Evolutionary conservation across 1,139 yeast species (phyloP), one percentile per base, ranked within the genome.

Genomic region (Chernovozyma aurita): DNA sequence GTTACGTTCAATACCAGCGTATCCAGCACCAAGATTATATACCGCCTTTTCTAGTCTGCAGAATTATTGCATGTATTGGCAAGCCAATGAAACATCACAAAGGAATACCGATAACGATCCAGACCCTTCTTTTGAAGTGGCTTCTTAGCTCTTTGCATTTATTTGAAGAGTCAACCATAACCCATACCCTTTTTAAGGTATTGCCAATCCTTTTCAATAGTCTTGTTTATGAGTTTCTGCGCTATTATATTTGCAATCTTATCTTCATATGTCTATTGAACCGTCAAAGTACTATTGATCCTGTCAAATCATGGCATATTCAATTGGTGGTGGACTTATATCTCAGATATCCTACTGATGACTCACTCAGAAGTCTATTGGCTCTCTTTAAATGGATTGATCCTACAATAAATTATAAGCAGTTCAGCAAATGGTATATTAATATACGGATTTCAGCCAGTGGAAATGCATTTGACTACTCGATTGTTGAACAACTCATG

Each of bases 271-370:
- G 55, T 11, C 26, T 55, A 0, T 36, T 49, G 42, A n/a, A n/a
- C n/a, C n/a, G n/a, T n/a, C n/a, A 51, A 48, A 36, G 35, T 45
- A 21, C 25, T n/a, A 11, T 11, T 22, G 39, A 47, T 14, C 40
- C 36, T 31, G 34, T 61, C 25, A 59, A 59, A 39, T 45, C 50
- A 3, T 67, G 73, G 73, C 70, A 65, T 33, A 54, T 63, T 4
- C 55, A 59, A 36, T 43, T 54, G 25, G 61, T 61, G 15, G 56
- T 57, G 2, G 70, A 63, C 32, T 46, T 68, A 28, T 50, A 49
- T 28, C 35, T 42, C 4, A 55, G 61, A 35, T 67, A 64, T 39
- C 73, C 74, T 2, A 42, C 51, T 24, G 73, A 68, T 39, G 54
- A 53, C 4, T 47, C 57, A 14, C 49, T 68, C 30, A 50, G 47